Percentiles rank a stretch among this genome's conserved stretches.
Evolutionary conservation across 2,329 filamentous ascomycete genomes (phyloP).

Genomic region (Sporothrix luriei): DNA sequence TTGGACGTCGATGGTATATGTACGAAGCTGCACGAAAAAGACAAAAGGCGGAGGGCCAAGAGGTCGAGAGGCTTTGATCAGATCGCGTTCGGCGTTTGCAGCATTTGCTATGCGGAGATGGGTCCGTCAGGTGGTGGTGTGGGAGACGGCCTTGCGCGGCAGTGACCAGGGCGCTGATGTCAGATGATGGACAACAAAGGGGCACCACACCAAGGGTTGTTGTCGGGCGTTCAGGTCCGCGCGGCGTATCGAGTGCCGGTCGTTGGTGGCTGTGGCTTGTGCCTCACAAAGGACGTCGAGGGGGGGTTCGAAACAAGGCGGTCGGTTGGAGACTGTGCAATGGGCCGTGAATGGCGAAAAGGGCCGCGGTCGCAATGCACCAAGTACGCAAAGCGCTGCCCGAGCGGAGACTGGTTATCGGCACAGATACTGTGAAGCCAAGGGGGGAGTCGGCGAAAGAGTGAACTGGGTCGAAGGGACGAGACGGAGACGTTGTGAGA

Average conservation of each 20-base stretch:
- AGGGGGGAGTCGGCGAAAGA: background rate
- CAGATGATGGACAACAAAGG: constrained; percentile 20
- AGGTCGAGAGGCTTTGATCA: constrained; percentile 4
- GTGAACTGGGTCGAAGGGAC: background rate
- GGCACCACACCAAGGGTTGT: background rate
- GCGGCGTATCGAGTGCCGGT: constrained; percentile 11
- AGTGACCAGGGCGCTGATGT: constrained; percentile 27
- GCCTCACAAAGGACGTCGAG: too few species aligned
- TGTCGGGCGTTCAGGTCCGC: constrained; percentile 7
- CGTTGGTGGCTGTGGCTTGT: constrained; percentile 12
- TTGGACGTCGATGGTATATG: background rate
- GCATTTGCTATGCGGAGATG: constrained; percentile 13
- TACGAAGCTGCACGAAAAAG: background rate
- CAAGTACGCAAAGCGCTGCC: background rate
- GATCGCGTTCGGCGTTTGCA: background rate
- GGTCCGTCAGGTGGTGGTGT: constrained; percentile 23
- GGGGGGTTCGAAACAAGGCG: background rate
- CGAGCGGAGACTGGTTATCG: background rate
- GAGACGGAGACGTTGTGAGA: too few species aligned
- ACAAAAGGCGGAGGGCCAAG: background rate
- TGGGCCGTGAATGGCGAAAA: too few species aligned
- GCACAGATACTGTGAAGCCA: background rate
- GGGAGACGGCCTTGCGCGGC: background rate
- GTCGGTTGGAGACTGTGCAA: background rate
- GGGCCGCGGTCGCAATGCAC: too few species aligned